Evolutionary conservation across 352 stramenopile species (phyloP), one percentile per base, ranked within the genome.

Genomic region (Ochromonadaceae sp.): DNA sequence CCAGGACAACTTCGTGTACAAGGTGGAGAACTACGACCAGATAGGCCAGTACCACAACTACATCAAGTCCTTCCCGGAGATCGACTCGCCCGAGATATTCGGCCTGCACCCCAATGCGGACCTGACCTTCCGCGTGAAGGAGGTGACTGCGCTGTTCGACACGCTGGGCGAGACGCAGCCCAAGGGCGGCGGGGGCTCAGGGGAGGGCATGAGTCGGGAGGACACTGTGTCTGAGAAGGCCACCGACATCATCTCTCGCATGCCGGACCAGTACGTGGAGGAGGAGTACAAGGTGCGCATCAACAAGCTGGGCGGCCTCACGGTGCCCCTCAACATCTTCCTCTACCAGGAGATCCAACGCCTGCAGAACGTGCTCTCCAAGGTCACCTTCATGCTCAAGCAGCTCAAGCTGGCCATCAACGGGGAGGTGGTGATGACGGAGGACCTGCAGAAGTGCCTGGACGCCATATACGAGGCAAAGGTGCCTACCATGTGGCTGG

Each of bases 11-110:
- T 97, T 97, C 67, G 81, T 88, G 59, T 98, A 98, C 72, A 85
- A 81, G 88, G 17, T 79, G 70, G 66, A 67, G 70, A 66, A 80
- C 43, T 82, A 77, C 15, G 84, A 92, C 43, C 83, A 89, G 40
- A 92, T 97, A 50, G 79, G 90, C 43, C 84, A 95, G 62, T 98
- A 95, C 76, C 82, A 88, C 31, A 88, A 91, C 44, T 97, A 95
- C 68, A 84, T 93, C 66, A 82, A 93, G 67, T 81, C 76, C 20
- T 90, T 97, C 40, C 90, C 92, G 0, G 90, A 98, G 57, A 91
- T 96, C 66, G 92, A 98, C 72, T 96, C 88, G 53, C 91, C 93
- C 28, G 93, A 98, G 76, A 95, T 98, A 70, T 98, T 98, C 79
- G 92, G 92, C 0, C 71, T 98, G 66, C 93, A 98, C 65, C 91